Evolutionary conservation across 2,329 filamentous ascomycete species (phyloP).

Genomic region (Coniella lustricola): DNA sequence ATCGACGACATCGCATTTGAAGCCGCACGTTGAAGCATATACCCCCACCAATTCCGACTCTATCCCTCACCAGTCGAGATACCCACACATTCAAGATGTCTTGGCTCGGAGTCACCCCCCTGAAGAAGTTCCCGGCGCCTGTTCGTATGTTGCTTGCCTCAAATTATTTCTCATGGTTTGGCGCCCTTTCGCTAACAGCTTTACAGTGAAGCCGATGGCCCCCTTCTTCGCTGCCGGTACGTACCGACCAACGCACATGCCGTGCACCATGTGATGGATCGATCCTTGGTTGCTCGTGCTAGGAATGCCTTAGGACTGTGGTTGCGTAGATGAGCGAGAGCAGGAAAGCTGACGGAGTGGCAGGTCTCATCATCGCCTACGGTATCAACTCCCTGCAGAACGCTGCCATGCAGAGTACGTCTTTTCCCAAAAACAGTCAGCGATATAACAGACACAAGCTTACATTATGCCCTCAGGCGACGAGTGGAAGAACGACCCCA

Average conservation of each 20-base stretch:
- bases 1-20: conserved; percentile 10
- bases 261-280: not conserved
- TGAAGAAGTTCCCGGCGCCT: conserved; percentile 76
- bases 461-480: conserved; percentile 53
- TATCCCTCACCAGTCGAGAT: conserved; percentile 28
- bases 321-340: conserved; percentile 6
- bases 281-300: not conserved
- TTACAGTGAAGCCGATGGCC: conserved; percentile 76
- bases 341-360: conserved; percentile 16
- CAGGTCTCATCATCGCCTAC: conserved; percentile 81
- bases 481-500: conserved; percentile 95
- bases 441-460: conserved; percentile 4
- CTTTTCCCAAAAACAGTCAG: not conserved
- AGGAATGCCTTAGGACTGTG: conserved; percentile 4
- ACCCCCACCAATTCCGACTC: conserved; percentile 25
- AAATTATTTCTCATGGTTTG: conserved; percentile 8
- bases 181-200: conserved; percentile 23
- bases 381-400: conserved; percentile 81
- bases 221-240: conserved; percentile 94
- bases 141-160: conserved; percentile 57
- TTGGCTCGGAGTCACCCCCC: conserved; percentile 57
- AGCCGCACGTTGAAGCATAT: conserved; percentile 22
- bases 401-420: conserved; percentile 68
- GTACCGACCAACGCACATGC: conserved; percentile 27
- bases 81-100: conserved; percentile 55